Conservation (phyloP, 1,139 yeast species). For the Yamadazyma oceani region DNA sequence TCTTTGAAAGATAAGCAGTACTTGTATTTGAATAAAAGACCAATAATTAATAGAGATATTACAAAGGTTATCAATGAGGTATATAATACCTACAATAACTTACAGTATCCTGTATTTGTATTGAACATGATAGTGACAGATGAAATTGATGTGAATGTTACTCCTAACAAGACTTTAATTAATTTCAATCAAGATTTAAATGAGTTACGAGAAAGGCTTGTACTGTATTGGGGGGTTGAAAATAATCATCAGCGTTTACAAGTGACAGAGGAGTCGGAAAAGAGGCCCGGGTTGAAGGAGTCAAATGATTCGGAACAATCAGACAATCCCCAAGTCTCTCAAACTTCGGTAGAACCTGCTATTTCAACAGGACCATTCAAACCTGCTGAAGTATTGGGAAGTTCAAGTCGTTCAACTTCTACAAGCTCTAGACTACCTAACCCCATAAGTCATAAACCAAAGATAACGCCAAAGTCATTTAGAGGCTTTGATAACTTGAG, state of each 20-base stretch:
- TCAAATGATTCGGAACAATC: too few relatives aligned
- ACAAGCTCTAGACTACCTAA: too few relatives aligned
- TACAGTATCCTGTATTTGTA: conserved; percentile 74
- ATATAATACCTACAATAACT: conserved; percentile 66
- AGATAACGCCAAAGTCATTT: not conserved
- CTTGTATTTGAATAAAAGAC: conserved; percentile 72
- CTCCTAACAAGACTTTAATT: conserved; percentile 68
- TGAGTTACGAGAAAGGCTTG: conserved; percentile 4
- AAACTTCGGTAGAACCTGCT: too few relatives aligned
- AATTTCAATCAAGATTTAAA: conserved; percentile 9
- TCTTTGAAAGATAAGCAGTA: conserved; percentile 73
- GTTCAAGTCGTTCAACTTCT: too few relatives aligned
- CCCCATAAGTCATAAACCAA: not conserved
- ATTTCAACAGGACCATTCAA: too few relatives aligned
- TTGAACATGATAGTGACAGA: conserved; percentile 55
- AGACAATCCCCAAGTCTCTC: not conserved
- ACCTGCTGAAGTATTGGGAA: too few relatives aligned
- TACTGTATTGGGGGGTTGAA: conserved; percentile 11
- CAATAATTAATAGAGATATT: conserved; percentile 59
- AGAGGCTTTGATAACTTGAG: conserved; percentile 1
- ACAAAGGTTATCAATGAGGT: conserved; percentile 67
- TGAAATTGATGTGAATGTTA: conserved; percentile 75
- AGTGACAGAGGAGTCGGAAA: too few relatives aligned
- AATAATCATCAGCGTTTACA: conserved; percentile 8
- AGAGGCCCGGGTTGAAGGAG: too few relatives aligned